Percentiles rank a stretch among this genome's conserved stretches.
These are phyloP conservation scores for Venturia pyrina DNA, from an alignment of 2,329 filamentous ascomycete genomes.

Conservation along the genomic window DNA sequence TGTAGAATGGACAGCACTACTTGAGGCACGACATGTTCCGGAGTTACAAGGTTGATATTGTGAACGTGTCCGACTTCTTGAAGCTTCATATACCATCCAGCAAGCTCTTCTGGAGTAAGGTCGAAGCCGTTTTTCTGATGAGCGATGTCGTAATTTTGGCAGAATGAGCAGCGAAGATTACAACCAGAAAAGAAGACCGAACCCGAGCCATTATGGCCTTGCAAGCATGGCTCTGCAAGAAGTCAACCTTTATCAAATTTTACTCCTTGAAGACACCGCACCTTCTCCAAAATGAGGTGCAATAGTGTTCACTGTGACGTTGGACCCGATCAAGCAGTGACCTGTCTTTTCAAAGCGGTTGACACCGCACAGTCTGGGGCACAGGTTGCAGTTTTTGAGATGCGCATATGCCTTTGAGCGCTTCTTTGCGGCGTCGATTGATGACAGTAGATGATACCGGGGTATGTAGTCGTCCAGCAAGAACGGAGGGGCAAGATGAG, in stretches of 20 bases:
- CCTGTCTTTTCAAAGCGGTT: conserved; percentile 74
- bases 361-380: conserved; percentile 65
- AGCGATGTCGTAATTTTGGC: conserved; percentile 76
- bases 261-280: neutral
- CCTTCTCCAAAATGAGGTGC: conserved; percentile 73
- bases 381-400: conserved; percentile 70
- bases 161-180: conserved; percentile 65
- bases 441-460: conserved; percentile 58
- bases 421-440: conserved; percentile 61
- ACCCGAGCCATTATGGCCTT: conserved; percentile 71
- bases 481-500: conserved; percentile 50
- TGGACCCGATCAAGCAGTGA: conserved; percentile 63
- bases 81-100: conserved; percentile 73
- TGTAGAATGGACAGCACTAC: conserved; percentile 67
- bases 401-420: conserved; percentile 65
- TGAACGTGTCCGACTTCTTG: conserved; percentile 73
- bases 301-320: conserved; percentile 73
- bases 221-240: conserved; percentile 60
- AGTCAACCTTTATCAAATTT: neutral
- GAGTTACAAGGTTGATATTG: conserved; percentile 82
- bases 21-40: conserved; percentile 79
- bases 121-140: conserved; percentile 75
- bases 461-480: conserved; percentile 66
- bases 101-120: conserved; percentile 67
- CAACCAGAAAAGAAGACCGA: conserved; percentile 74